A percentile compares a stretch with the other conserved stretches of the same genome.
These are phyloP conservation scores for Pulveroboletus sp. DNA, from an alignment of 768 basidiomycete species.

Conservation along the genomic window DNA sequence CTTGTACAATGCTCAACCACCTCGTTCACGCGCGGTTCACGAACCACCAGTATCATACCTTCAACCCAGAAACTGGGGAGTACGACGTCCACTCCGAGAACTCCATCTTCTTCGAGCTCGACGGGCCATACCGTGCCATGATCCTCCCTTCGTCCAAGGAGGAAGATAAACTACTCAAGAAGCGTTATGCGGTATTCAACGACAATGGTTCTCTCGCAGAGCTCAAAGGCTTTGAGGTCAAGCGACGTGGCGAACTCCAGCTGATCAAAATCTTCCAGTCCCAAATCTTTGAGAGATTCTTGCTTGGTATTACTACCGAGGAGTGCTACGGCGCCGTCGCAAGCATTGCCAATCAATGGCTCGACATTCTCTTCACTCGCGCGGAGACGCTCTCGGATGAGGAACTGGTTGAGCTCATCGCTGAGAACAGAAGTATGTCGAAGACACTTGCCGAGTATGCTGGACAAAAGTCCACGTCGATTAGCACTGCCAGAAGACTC, in stretches of 20 bases:
- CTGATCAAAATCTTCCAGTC: slow-evolving; percentile 99
- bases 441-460: slow-evolving; percentile 95
- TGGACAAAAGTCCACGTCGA: slow-evolving; percentile 96
- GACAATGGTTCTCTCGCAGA: slow-evolving; percentile 97
- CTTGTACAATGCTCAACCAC: slow-evolving; percentile 99
- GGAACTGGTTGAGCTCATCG: slow-evolving; percentile 95
- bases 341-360: slow-evolving; percentile 91
- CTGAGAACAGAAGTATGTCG: slow-evolving; percentile 97
- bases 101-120: slow-evolving; percentile 98
- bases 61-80: slow-evolving; percentile 78
- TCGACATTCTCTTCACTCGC: slow-evolving; percentile 87
- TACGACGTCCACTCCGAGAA: slow-evolving; percentile 91
- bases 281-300: slow-evolving; percentile 96
- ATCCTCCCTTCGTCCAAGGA: slow-evolving; percentile 98
- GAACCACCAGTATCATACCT: slow-evolving; percentile 95
- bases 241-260: slow-evolving; percentile 94
- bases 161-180: slow-evolving; percentile 97
- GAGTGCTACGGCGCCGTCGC: slow-evolving; percentile 96
- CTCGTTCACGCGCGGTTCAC: slow-evolving; percentile 94
- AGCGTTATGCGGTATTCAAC: slow-evolving; percentile 98
- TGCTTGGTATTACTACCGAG: slow-evolving; percentile 87
- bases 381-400: slow-evolving; percentile 84
- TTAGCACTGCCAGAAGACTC: slow-evolving; percentile 90
- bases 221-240: slow-evolving; percentile 98
- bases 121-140: slow-evolving; percentile 99